Evolutionary conservation across 108 stramenopile species (phyloP).

Genomic region (Seminavis robusta): DNA sequence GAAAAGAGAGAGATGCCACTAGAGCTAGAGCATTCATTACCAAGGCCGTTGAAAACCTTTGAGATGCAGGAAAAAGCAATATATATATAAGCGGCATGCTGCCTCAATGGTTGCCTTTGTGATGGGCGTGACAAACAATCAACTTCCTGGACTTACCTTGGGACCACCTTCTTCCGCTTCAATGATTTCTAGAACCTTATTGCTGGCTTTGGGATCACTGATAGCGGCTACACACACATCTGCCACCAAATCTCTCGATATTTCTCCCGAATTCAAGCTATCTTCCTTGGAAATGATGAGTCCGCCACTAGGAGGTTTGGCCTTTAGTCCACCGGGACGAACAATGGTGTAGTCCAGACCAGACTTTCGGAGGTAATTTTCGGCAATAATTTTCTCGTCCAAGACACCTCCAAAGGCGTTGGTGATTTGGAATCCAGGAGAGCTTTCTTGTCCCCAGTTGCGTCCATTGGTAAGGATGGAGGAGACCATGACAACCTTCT

Average conservation of each 20-base stretch:
- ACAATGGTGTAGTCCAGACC: conserved; percentile 87
- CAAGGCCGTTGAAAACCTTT: too few species aligned
- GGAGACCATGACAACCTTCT: conserved; percentile 77
- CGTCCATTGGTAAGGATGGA: conserved; percentile 78
- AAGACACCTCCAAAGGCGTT: conserved; percentile 83
- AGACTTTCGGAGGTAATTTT: conserved; percentile 48
- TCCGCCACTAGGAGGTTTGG: conserved; percentile 53
- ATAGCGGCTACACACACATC: conserved; percentile 81
- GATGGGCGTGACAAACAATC: too few species aligned
- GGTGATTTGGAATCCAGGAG: conserved; percentile 75
- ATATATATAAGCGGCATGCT: too few species aligned
- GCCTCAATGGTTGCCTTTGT: too few species aligned
- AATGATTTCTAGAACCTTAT: conserved; percentile 81
- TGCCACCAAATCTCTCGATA: conserved; percentile 77
- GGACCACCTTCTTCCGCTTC: conserved; percentile 50
- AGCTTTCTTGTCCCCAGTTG: conserved; percentile 76
- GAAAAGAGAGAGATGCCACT: too few species aligned
- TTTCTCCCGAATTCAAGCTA: conserved; percentile 70
- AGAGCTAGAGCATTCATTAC: too few species aligned
- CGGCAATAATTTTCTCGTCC: conserved; percentile 78
- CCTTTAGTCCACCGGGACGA: conserved; percentile 77
- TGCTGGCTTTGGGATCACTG: conserved; percentile 63
- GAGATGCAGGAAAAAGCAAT: too few species aligned
- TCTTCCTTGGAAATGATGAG: conserved; percentile 66
- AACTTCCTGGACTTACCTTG: too few species aligned